Conservation (phyloP, 805 yeast genomes). For the Ogataea methanolica region DNA sequence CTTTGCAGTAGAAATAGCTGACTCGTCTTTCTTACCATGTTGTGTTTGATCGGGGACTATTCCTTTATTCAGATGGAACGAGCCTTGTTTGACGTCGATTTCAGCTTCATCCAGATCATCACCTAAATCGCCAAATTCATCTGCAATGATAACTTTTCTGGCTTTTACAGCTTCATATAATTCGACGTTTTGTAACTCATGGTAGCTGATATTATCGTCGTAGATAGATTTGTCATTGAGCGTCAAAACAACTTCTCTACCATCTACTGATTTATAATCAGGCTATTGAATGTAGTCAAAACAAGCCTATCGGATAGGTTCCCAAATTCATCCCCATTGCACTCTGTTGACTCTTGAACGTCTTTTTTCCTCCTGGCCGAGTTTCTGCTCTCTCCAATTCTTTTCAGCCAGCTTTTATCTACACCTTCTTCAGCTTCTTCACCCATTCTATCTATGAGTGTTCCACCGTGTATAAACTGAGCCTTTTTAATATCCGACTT, state of each 20-base stretch:
- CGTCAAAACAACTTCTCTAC: constrained; percentile 48
- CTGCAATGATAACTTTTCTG: constrained; percentile 30
- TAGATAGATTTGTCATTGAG: constrained; percentile 45
- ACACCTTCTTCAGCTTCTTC: constrained; percentile 23
- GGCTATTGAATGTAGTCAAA: constrained; percentile 32
- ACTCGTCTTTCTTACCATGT: not conserved
- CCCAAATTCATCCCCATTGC: constrained; percentile 23
- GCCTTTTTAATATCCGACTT: constrained; percentile 18
- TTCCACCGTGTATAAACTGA: constrained; percentile 21
- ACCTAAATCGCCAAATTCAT: not conserved
- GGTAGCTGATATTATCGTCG: constrained; percentile 33
- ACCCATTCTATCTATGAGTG: constrained; percentile 22
- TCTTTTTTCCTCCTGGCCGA: constrained; percentile 3
- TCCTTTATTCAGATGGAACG: constrained; percentile 25
- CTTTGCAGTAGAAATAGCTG: not conserved
- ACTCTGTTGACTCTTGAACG: constrained; percentile 2
- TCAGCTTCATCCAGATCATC: constrained; percentile 22
- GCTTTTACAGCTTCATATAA: constrained; percentile 7
- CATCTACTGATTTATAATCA: constrained; percentile 26
- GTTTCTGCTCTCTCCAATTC: constrained; percentile 19
- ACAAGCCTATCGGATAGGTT: constrained; percentile 45
- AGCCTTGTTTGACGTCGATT: constrained; percentile 17
- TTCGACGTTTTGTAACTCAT: constrained; percentile 37
- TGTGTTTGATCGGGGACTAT: not conserved
- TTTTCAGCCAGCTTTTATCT: constrained; percentile 33